Evolutionary conservation across 495 filamentous ascomycete genomes (phyloP), one percentile per base, ranked within the genome.

Genomic region (Apiosordaria backusii): DNA sequence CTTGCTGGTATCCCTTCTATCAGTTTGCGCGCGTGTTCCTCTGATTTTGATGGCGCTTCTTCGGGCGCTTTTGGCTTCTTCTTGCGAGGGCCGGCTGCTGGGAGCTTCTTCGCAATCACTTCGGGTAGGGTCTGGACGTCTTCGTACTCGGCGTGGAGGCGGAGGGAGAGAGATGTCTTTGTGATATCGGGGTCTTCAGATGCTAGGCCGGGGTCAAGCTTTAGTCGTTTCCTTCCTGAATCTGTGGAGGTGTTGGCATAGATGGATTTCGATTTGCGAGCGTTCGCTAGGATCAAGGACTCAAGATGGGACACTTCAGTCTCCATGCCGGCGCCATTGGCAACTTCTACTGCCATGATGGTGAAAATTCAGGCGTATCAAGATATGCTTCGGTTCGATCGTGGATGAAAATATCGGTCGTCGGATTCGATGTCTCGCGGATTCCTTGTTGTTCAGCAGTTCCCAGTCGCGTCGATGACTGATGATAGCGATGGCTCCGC

Each of bases 61-160:
- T 82, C 82, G 66, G 79, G 78, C 0, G 78, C 66, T 63, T 68
- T 73, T 29, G 67, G 52, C 65, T 72, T 74, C 67, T 73, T 78
- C 71, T 74, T 78, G 62, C 79, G 71, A 10, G 84, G 76, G 15
- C 85, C 80, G 13, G 83, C 80, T 13, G 89, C 87, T 61, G 83
- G 83, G 54, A 89, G 90, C 76, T 97, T 97, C 63, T 89, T 89
- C 62, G 91, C 94, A 16, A 99, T 85, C 16, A 85, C 84, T 55
- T 90, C 87, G n/a, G 95, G 95, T 29, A 98, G 83, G 69, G 91
- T 89, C 69, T 84, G 85, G 22, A 97, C 90, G 70, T 90, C 80
- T 69, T 88, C 83, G 73, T 99, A 99, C 81, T 99, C 94, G 65
- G 83, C 77, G 66, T 79, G 77, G 3, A 82, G 73, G 18, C 80